Conservation (phyloP, 148 eudicot genomes). For the Rhododendron simsii region DNA sequence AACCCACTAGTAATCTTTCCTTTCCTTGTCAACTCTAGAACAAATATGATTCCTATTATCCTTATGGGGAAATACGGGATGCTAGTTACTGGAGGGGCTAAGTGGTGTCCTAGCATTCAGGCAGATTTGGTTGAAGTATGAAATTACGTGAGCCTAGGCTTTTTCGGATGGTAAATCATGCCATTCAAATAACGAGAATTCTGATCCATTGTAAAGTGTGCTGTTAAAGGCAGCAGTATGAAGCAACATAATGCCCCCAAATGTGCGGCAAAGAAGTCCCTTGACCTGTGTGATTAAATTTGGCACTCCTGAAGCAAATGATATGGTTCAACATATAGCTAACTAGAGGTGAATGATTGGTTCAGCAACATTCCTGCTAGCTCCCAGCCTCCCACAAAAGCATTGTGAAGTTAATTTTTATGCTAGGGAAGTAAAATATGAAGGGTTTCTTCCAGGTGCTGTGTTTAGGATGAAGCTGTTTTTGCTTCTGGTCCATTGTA, state of each 20-base stretch:
- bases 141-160: neutral
- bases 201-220: neutral
- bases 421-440: neutral
- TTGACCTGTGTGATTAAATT: neutral
- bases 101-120: neutral
- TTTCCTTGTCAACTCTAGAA: neutral
- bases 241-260: neutral
- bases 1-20: neutral
- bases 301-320: neutral
- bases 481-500: neutral
- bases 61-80: neutral
- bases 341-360: neutral
- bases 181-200: neutral
- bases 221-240: neutral
- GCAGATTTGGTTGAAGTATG: neutral
- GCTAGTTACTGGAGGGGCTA: neutral
- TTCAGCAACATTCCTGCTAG: neutral
- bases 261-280: neutral
- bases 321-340: neutral
- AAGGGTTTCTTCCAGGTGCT: neutral
- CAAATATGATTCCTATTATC: neutral
- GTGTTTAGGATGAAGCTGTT: neutral
- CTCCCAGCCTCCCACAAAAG: neutral
- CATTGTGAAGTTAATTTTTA: neutral
- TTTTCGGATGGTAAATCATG: constrained; percentile 2